Base-by-base conservation (phyloP, 2,329 filamentous ascomycete species). In the Aspergillus tanneri region DNA sequence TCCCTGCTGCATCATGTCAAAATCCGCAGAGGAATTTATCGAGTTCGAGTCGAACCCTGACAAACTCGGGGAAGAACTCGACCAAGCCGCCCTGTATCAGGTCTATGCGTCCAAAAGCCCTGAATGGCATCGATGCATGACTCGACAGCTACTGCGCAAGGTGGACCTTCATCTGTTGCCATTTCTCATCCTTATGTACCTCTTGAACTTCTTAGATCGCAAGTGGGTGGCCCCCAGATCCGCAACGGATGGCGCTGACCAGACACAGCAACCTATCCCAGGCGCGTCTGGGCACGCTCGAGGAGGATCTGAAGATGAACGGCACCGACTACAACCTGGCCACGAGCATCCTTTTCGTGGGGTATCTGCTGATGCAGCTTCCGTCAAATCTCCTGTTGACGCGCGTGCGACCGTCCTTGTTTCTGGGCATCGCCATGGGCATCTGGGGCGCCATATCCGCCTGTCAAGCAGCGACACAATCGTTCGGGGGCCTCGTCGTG, bases 301-400 rank as follows among this genome's bases (percentile, higher is more conserved):
- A 83, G 48, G 47, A 68, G 18, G 80, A 83, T 47, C 65, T 83
- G 0, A 64, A 64, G 1, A 80, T 83, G 75, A 67, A 60, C 5
- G 78, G 78, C 6, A 82, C 77, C 2, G 77, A 84, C 39, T 83
- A 79, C 58, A 82, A 82, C 53, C 63, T 81, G 2, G 75, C 75
- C 9, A 79, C 76, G 4, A 76, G 74, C 50, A 78, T 81, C 55
- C 67, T 81, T 23, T 83, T 82, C 50, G 78, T 82, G 34, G 69
- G 81, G 3, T 85, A 85, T 55, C 67, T 84, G 0, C 64, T 83
- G 10, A 83, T 84, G 76, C 81, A 85, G 59, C 65, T 85, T 0
- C 82, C 82, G 0, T 83, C 80, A 0, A 85, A 85, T 51, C 69
- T 84, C 47, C 57, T 81, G 0, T 66, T 84, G 2, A 82, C 80